Conservation (phyloP, 805 yeast genomes). For the Jamesozyma jinghongensis region DNA sequence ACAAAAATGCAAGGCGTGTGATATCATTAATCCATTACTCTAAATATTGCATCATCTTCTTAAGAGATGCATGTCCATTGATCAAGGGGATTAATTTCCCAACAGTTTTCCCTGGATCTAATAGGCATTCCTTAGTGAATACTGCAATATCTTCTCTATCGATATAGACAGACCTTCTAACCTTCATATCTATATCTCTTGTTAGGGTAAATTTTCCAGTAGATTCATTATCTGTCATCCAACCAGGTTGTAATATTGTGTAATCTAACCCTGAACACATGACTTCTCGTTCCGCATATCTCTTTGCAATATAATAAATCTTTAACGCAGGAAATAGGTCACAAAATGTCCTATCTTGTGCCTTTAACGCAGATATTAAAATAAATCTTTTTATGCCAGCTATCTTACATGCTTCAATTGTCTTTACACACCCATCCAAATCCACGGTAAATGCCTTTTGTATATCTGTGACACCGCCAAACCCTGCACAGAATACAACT, state of each 20-base stretch:
- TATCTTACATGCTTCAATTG: conserved; percentile 43
- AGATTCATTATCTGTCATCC: conserved; percentile 6
- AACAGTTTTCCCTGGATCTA: conserved; percentile 30
- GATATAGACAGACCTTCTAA: not conserved
- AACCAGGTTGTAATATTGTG: conserved; percentile 50
- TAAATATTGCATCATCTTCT: not conserved
- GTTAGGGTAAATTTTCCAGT: conserved; percentile 35
- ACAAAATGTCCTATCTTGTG: conserved; percentile 42
- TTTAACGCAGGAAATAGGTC: conserved; percentile 29
- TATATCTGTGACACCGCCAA: conserved; percentile 48
- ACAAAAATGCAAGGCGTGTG: no score
- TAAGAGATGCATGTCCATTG: conserved; percentile 29
- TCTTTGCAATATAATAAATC: conserved; percentile 50
- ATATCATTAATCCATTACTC: no score
- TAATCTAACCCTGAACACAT: conserved; percentile 37
- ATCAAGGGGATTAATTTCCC: conserved; percentile 38
- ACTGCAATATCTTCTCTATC: conserved; percentile 49
- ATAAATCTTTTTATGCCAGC: conserved; percentile 39
- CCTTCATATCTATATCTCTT: conserved; percentile 11
- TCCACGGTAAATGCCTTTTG: conserved; percentile 43
- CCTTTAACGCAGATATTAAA: conserved; percentile 46
- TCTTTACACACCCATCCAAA: conserved; percentile 50
- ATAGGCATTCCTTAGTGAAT: conserved; percentile 33
- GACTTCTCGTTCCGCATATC: conserved; percentile 45
- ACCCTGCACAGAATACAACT: conserved; percentile 44